phyloP scores from a whole-genome alignment of 2,329 filamentous ascomycete genomes.

The Cercospora beticola region DNA sequence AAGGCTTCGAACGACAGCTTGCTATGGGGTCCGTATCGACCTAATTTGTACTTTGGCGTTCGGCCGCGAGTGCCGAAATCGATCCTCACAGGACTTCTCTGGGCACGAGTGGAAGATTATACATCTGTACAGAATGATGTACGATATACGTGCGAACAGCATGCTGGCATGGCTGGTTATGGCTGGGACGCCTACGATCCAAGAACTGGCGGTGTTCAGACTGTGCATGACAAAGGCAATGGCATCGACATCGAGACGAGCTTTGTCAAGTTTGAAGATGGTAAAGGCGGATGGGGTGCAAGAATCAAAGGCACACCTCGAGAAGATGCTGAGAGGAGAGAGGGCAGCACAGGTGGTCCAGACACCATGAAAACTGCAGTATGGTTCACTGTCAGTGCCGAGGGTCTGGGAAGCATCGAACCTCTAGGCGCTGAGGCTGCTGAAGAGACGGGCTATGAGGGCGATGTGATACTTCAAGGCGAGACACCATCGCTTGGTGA shows the following conservation, averaged over 20 bases:
- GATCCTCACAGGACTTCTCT: constrained; percentile 79
- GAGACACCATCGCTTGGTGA: constrained; percentile 70
- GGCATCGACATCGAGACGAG: constrained; percentile 86
- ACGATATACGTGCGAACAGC: constrained; percentile 92
- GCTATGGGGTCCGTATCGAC: constrained; percentile 92
- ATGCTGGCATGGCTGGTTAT: constrained; percentile 90
- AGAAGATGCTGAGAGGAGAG: constrained; percentile 57
- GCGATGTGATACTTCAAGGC: constrained; percentile 68
- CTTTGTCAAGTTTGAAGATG: constrained; percentile 90
- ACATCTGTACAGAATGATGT: constrained; percentile 72
- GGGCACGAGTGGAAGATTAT: constrained; percentile 82
- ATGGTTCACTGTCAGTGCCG: constrained; percentile 78
- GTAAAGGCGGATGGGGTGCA: constrained; percentile 75
- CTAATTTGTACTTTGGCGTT: constrained; percentile 92
- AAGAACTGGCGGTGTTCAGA: constrained; percentile 80
- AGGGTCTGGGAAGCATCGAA: constrained; percentile 69
- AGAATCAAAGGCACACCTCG: constrained; percentile 79
- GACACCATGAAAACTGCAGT: constrained; percentile 70
- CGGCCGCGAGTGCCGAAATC: constrained; percentile 79
- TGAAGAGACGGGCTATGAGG: constrained; percentile 58
- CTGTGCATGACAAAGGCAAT: constrained; percentile 87
- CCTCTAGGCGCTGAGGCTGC: constrained; percentile 57
- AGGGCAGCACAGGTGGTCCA: constrained; percentile 26
- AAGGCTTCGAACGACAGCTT: constrained; percentile 73
- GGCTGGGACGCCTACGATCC: constrained; percentile 98